These are phyloP conservation scores for Fusarium protoensiforme DNA, from an alignment of 2,329 filamentous ascomycete genomes.

Conservation along the genomic window DNA sequence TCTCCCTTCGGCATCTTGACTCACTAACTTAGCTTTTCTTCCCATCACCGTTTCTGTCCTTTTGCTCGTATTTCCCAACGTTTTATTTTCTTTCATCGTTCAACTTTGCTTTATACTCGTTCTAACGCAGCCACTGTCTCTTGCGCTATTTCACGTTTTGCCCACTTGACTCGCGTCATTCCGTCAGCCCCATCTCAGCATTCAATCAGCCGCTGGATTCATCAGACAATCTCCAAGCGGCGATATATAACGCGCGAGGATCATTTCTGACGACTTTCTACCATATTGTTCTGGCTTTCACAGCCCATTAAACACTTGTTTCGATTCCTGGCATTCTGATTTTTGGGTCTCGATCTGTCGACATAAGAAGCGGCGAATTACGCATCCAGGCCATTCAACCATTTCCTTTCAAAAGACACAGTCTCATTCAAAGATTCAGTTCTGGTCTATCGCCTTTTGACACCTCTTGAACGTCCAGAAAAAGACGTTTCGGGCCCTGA, in stretches of 20 bases:
- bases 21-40: constrained; percentile 14
- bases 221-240: constrained; percentile 15
- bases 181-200: constrained; percentile 23
- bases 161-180: constrained; percentile 3
- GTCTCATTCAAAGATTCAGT: not conserved
- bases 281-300: not conserved
- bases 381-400: not conserved
- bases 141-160: not conserved
- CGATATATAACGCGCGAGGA: constrained; percentile 26
- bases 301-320: not conserved
- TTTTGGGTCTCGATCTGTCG: not conserved
- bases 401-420: not conserved
- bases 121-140: not conserved
- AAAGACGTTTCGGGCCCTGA: constrained; percentile 1
- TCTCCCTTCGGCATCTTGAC: constrained; percentile 16
- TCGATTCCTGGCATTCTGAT: not conserved
- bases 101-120: not conserved
- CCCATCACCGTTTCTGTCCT: not conserved
- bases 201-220: constrained; percentile 10
- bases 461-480: not conserved
- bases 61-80: not conserved
- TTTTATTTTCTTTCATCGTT: not conserved
- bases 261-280: not conserved
- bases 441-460: not conserved
- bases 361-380: constrained; percentile 15